phyloP scores from a whole-genome alignment of 1,284 basidiomycete species.

The Xerocomus nothofagi region DNA sequence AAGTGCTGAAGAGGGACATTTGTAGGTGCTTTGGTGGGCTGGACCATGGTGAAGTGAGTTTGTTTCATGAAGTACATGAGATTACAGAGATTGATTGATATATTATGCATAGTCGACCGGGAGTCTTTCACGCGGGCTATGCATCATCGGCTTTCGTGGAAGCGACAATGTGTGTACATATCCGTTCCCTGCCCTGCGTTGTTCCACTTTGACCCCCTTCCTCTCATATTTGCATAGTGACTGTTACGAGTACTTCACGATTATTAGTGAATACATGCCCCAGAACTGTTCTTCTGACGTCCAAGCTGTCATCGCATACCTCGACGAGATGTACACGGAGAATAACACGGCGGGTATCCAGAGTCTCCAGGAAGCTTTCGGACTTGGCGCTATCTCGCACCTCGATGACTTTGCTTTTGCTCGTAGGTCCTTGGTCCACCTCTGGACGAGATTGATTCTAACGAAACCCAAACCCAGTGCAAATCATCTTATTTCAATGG shows the following conservation, averaged over 20 bases:
- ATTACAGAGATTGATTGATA: neutral
- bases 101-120: conserved; percentile 51
- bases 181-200: neutral
- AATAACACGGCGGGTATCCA: conserved; percentile 48
- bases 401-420: conserved; percentile 67
- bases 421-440: conserved; percentile 26
- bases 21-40: conserved; percentile 57
- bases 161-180: conserved; percentile 54
- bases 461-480: conserved; percentile 38
- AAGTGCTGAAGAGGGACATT: neutral
- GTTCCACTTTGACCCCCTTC: neutral
- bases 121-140: conserved; percentile 66
- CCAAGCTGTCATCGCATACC: conserved; percentile 58
- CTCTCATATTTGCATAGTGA: conserved; percentile 43
- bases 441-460: neutral
- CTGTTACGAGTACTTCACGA: conserved; percentile 73
- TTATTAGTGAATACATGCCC: conserved; percentile 67
- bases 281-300: conserved; percentile 73
- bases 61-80: neutral
- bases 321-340: conserved; percentile 56
- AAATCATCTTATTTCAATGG: conserved; percentile 54
- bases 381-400: conserved; percentile 56
- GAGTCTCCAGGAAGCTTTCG: conserved; percentile 55
- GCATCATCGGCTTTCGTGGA: conserved; percentile 73
- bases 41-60: conserved; percentile 69